phyloP scores from a whole-genome alignment of 805 yeast species.

The Ogataea pilisensis region DNA sequence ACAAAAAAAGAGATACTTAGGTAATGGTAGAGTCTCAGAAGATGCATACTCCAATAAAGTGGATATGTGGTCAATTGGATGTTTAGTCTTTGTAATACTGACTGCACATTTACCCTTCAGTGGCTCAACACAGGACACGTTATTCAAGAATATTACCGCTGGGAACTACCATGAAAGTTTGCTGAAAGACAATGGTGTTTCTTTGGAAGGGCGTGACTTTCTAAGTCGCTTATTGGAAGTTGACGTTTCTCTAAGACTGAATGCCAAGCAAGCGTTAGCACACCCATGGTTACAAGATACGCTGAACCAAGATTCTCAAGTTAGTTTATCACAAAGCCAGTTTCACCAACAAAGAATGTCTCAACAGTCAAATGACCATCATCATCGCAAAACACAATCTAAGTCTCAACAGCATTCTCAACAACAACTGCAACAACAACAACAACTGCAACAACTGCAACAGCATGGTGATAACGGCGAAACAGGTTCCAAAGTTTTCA shows the following conservation, averaged over 20 bases:
- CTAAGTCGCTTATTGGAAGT: slow-evolving; percentile 67
- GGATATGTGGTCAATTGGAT: slow-evolving; percentile 98
- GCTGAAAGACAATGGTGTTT: slow-evolving; percentile 54
- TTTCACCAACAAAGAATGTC: slow-evolving; percentile 55
- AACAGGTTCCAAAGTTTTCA: slow-evolving; percentile 9
- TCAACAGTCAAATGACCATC: slow-evolving; percentile 11
- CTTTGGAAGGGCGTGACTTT: slow-evolving; percentile 69
- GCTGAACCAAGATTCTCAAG: slow-evolving; percentile 29
- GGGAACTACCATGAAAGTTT: slow-evolving; percentile 83
- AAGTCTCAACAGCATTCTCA: background rate
- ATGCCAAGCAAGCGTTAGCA: slow-evolving; percentile 69
- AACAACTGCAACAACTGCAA: background rate
- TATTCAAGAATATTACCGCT: slow-evolving; percentile 67
- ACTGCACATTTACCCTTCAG: slow-evolving; percentile 95
- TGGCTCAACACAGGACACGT: slow-evolving; percentile 83
- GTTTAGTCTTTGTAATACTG: slow-evolving; percentile 83
- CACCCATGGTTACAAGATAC: slow-evolving; percentile 74
- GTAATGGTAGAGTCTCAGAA: slow-evolving; percentile 30
- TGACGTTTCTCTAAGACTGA: slow-evolving; percentile 66
- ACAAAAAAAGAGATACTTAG: slow-evolving; percentile 26
- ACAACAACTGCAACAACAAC: slow-evolving; percentile 1
- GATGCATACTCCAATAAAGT: slow-evolving; percentile 75
- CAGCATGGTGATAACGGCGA: background rate
- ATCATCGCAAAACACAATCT: background rate
- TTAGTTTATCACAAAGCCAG: slow-evolving; percentile 67